Percentiles rank a stretch among this genome's conserved stretches.
Conservation (phyloP, 495 filamentous ascomycete species). For the Penicillium canariense region DNA sequence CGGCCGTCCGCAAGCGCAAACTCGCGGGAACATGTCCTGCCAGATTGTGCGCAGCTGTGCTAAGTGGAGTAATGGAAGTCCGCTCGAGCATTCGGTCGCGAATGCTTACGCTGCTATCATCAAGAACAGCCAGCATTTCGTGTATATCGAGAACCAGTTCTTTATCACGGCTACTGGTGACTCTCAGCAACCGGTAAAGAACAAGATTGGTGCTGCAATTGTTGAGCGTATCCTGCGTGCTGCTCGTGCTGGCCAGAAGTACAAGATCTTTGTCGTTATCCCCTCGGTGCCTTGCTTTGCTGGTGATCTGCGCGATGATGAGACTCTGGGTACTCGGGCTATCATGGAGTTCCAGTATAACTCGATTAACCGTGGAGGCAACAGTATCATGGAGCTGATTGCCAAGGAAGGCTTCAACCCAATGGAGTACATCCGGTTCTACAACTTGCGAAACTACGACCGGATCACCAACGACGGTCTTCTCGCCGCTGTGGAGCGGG, state of each 20-base stretch:
- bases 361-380: slow-evolving; percentile 82
- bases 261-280: slow-evolving; percentile 83
- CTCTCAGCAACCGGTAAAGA: slow-evolving; percentile 74
- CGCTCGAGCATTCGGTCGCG: slow-evolving; percentile 78
- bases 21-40: slow-evolving; percentile 53
- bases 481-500: slow-evolving; percentile 62
- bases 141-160: slow-evolving; percentile 98
- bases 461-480: slow-evolving; percentile 72
- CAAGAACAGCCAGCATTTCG: slow-evolving; percentile 72
- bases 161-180: slow-evolving; percentile 89
- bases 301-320: slow-evolving; percentile 78
- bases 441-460: slow-evolving; percentile 92
- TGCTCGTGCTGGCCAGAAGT: slow-evolving; percentile 65
- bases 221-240: slow-evolving; percentile 85
- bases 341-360: slow-evolving; percentile 97
- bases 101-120: slow-evolving; percentile 88
- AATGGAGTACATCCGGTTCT: slow-evolving; percentile 86
- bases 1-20: slow-evolving; percentile 27
- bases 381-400: slow-evolving; percentile 81
- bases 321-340: slow-evolving; percentile 78
- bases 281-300: slow-evolving; percentile 89
- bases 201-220: slow-evolving; percentile 84
- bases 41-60: slow-evolving; percentile 69
- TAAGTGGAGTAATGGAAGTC: slow-evolving; percentile 70
- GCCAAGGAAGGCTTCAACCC: slow-evolving; percentile 68